Evolutionary conservation across 2,329 filamentous ascomycete species (phyloP).

Genomic region (Fusarium sp.): DNA sequence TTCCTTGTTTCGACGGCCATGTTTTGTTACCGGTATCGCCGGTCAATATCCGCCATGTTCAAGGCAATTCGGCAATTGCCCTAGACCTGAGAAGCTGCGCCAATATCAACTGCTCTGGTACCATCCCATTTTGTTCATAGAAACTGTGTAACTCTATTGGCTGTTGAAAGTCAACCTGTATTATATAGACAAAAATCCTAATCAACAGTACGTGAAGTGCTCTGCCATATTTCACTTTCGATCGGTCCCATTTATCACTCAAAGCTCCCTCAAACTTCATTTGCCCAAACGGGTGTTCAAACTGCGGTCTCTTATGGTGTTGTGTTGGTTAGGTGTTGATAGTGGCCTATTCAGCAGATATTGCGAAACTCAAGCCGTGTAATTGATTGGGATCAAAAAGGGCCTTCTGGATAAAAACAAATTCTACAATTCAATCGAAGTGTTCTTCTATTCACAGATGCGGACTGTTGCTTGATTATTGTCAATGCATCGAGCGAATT

Average conservation of each 20-base stretch:
- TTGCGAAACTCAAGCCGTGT: not conserved
- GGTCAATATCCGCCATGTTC: constrained; percentile 36
- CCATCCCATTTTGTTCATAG: not conserved
- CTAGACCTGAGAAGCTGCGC: not conserved
- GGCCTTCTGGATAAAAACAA: not conserved
- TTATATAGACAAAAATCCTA: constrained; percentile 5
- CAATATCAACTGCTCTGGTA: not conserved
- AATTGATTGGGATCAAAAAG: not conserved
- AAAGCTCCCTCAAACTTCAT: not conserved
- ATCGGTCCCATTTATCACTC: not conserved
- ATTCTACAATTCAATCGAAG: not conserved
- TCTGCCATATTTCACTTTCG: not conserved
- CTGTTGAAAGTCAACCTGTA: constrained; percentile 17
- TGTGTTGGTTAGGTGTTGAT: not conserved
- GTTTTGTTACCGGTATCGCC: constrained; percentile 46
- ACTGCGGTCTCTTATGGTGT: not conserved
- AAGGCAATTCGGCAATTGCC: constrained; percentile 29
- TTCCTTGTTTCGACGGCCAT: constrained; percentile 43
- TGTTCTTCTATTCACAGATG: not conserved
- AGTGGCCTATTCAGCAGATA: not conserved
- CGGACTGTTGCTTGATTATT: not conserved
- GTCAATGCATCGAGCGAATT: constrained; percentile 19
- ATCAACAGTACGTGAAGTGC: not conserved
- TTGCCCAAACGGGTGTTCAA: not conserved
- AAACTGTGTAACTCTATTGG: not conserved